Evolutionary conservation across 805 yeast species (phyloP).

Genomic region (Candida oleophila): DNA sequence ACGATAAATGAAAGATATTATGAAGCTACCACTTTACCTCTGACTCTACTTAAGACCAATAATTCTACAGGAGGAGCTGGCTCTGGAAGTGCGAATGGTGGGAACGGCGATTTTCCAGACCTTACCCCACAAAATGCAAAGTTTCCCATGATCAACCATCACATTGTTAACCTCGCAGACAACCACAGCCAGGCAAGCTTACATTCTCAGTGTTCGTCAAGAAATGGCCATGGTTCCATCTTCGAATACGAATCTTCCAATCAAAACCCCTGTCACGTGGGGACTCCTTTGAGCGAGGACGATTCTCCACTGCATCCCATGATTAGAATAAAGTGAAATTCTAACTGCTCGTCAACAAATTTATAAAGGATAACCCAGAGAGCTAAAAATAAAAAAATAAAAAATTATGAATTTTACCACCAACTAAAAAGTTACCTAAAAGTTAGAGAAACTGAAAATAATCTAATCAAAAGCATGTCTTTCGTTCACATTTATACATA

Average conservation of each 20-base stretch:
- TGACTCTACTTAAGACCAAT: slow-evolving; percentile 1
- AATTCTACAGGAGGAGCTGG: background rate
- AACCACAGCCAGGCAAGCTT: slow-evolving; percentile 28
- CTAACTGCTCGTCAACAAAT: background rate
- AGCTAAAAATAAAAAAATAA: background rate
- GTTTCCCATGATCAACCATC: slow-evolving; percentile 12
- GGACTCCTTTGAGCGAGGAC: slow-evolving; percentile 35
- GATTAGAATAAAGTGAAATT: slow-evolving; percentile 1
- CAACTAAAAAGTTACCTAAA: background rate
- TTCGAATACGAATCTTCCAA: slow-evolving; percentile 22
- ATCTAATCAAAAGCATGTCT: background rate
- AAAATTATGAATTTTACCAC: background rate
- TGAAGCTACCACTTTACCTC: slow-evolving; percentile 10
- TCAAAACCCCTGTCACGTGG: slow-evolving; percentile 19
- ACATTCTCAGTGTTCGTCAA: slow-evolving; percentile 19
- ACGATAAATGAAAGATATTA: slow-evolving; percentile 5
- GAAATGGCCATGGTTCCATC: slow-evolving; percentile 16
- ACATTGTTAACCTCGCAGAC: slow-evolving; percentile 6
- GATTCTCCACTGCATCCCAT: slow-evolving; percentile 17
- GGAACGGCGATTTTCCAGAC: background rate
- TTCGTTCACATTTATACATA: background rate
- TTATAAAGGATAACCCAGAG: background rate
- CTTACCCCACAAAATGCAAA: slow-evolving; percentile 2
- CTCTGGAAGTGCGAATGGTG: background rate
- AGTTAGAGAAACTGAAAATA: background rate